Evolutionary conservation across 2,329 filamentous ascomycete genomes (phyloP), one percentile per base, ranked within the genome.

Genomic region (Hypoxylon rubiginosum): DNA sequence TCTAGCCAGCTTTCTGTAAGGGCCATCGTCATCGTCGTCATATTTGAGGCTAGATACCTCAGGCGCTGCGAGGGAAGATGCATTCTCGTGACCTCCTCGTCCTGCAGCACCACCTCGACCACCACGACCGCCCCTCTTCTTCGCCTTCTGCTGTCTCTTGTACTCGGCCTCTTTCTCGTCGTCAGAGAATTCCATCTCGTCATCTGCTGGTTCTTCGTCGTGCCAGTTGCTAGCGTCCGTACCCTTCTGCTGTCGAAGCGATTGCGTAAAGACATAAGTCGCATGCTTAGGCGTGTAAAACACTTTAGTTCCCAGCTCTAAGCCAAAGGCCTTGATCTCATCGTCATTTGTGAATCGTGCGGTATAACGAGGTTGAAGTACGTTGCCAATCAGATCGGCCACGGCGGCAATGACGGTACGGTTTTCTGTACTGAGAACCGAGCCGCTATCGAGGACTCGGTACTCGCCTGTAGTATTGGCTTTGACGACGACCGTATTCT

Each of bases 161-260:
- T 93, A 89, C 72, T 94, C 92, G 7, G 91, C 91, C 79, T 99
- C 96, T 72, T 92, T 92, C 80, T 99, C 96, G 74, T 99, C 96
- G 72, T 99, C 96, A 0, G 95, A 97, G 78, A 98, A 98, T 76
- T 98, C 96, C 72, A 93, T 87, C 77, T 98, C 95, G 39, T 97
- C 92, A 32, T 92, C 91, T 15, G 82, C 89, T 7, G 94, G 86
- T 80, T 98, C 95, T 78, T 99, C 96, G 72, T 98, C 96, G 78
- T 97, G 92, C 58, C 97, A 86, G 76, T 98, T 98, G 55, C 93
- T 97, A 8, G 96, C 95, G 79, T 99, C 96, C 9, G 93, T 96
- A 64, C 94, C 93, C 81, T 97, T 98, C 74, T 91, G 77, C 56
- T 85, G 86, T 78, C 91, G 92, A 62, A 98, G 82, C 6, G 91